Base-by-base conservation (phyloP, 768 basidiomycete species). In the Hydnomerulius pinastri region DNA sequence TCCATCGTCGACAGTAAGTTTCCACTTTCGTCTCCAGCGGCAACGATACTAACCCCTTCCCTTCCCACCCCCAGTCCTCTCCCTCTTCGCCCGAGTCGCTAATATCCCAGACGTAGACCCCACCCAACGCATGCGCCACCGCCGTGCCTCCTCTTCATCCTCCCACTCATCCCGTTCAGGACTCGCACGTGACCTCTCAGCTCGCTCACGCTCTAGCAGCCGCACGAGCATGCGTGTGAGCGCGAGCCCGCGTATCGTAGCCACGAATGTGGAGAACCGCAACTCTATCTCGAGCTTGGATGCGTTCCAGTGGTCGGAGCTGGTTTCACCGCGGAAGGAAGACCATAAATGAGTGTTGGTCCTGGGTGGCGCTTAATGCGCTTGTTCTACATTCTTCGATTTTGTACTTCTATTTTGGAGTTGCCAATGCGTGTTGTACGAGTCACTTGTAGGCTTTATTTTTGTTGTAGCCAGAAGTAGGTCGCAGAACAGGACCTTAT, bases 1-100 rank as follows among this genome's bases (percentile, higher is more conserved):
- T 91, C 90, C 12, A 78, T 87, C 51, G 87, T 90, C 20, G 90
- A 92, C 62, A 83, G 90, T 92, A 60, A 51, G 83, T 73, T 4
- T 25, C 41, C 12, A 18, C 12, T 29, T 38, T 4, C 24, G 25
- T 9, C 24, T 29, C 6, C 29, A 11, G 28, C 20, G 41, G 13
- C 20, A n/a, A 20, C 35, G 18, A 52, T n/a, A 39, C 13, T 57
- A 12, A 27, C 20, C 37, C 43, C 21, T n/a, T n/a, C 40, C 24
- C 11, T 21, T 12, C 25, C 33, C 37, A 43, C 44, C 36, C 42
- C 29, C 52, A 90, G 90, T 91, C 42, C 79, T 92, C 23, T 89
- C 89, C 3, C 71, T 88, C 23, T 92, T 92, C 62, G 90, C 89
- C 0, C 84, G 78, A 39, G 67, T 86, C 36, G 89, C 87, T 43